Evolutionary conservation across 2,329 filamentous ascomycete genomes (phyloP).

Genomic region (Chaetomiaceae sp.): DNA sequence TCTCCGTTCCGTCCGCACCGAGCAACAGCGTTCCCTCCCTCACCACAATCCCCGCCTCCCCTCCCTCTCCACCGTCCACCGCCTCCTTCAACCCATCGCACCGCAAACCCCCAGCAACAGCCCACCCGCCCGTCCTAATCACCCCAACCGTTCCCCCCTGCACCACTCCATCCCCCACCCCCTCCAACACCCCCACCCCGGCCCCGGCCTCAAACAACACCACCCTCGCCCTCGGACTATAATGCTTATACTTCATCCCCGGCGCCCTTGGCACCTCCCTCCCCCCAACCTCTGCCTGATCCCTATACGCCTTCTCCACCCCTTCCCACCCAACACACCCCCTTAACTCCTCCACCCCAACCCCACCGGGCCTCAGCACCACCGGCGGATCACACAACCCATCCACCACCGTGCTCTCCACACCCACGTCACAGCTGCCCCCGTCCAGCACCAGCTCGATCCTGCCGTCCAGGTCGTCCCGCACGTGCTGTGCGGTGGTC

Average conservation of each 20-base stretch:
- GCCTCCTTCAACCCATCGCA: constrained; percentile 28
- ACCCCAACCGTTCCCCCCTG: constrained; percentile 38
- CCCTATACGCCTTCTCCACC: constrained; percentile 71
- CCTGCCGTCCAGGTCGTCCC: constrained; percentile 72
- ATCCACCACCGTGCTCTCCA: constrained; percentile 96
- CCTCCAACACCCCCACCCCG: constrained; percentile 9
- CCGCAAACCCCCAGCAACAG: constrained; percentile 36
- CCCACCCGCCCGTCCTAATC: constrained; percentile 52
- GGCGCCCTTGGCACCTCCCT: constrained; percentile 68
- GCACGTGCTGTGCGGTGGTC: constrained; percentile 83
- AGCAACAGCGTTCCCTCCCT: constrained; percentile 36
- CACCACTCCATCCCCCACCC: constrained; percentile 12
- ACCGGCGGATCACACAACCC: constrained; percentile 75
- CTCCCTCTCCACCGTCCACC: constrained; percentile 24
- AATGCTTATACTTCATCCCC: constrained; percentile 99
- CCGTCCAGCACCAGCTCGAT: constrained; percentile 88
- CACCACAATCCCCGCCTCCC: constrained; percentile 33
- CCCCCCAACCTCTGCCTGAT: constrained; percentile 61
- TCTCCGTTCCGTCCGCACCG: constrained; percentile 26
- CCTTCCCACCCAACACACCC: constrained; percentile 73
- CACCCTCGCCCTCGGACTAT: constrained; percentile 83
- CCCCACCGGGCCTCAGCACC: constrained; percentile 78
- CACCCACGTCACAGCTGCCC: constrained; percentile 77
- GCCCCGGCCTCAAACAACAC: constrained; percentile 62
- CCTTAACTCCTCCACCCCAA: constrained; percentile 74